Percentiles rank a stretch among this genome's conserved stretches.
These are phyloP conservation scores for Spizellomyces sp. DNA, from an alignment of 192 early-diverging fungal species.

Conservation along the genomic window DNA sequence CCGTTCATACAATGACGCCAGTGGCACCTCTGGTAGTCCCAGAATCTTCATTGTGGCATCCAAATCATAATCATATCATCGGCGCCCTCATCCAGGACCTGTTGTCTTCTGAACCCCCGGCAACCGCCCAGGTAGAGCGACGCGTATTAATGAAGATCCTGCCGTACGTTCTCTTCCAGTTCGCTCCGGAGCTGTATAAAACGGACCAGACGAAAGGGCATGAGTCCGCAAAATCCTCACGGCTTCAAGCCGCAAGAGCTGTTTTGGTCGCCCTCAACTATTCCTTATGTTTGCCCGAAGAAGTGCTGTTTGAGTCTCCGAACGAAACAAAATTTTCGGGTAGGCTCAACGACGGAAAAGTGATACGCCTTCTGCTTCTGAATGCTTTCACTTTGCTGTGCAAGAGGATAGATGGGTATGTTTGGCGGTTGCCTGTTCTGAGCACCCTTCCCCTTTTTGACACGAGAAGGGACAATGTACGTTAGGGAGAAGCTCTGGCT, in stretches of 20 bases:
- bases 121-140: neutral
- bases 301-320: neutral
- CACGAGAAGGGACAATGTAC: no score
- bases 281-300: neutral
- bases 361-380: neutral
- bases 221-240: neutral
- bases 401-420: conserved; percentile 2
- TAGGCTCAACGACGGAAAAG: neutral
- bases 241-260: neutral
- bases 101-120: neutral
- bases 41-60: neutral
- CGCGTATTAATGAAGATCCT: neutral
- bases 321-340: neutral
- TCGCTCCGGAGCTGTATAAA: neutral
- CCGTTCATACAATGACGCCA: no score
- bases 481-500: no score
- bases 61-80: neutral
- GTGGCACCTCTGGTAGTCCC: neutral
- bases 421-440: no score
- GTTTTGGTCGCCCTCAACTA: neutral
- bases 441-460: no score
- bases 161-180: neutral
- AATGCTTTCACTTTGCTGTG: neutral
- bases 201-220: neutral
- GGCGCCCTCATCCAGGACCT: neutral